Evolutionary conservation across 2,329 filamentous ascomycete genomes (phyloP).

Genomic region (Didymella segeticola): DNA sequence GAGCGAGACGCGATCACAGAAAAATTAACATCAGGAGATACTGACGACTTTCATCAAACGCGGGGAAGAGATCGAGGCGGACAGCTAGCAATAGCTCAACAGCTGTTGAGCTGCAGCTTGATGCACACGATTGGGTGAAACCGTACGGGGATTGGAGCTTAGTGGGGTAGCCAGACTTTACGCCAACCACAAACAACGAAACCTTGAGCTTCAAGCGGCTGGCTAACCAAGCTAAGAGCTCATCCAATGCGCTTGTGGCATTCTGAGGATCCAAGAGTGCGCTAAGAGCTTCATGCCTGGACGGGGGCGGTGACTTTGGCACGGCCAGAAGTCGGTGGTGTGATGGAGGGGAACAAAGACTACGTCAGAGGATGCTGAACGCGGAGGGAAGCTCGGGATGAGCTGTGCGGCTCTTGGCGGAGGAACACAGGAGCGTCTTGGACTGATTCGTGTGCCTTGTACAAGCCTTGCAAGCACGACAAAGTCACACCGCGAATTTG

Average conservation of each 20-base stretch:
- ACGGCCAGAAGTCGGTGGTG: slow-evolving; percentile 18
- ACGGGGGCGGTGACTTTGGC: slow-evolving; percentile 20
- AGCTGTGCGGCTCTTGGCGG: slow-evolving; percentile 12
- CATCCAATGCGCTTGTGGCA: slow-evolving; percentile 28
- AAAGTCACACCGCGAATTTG: neutral
- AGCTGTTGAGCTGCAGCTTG: slow-evolving; percentile 36
- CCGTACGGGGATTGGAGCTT: slow-evolving; percentile 22
- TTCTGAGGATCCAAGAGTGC: neutral
- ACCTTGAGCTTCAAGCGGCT: slow-evolving; percentile 9
- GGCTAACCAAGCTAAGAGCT: slow-evolving; percentile 17
- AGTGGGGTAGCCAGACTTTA: slow-evolving; percentile 32
- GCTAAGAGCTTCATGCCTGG: slow-evolving; percentile 19
- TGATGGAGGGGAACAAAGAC: slow-evolving; percentile 16
- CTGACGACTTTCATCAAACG: slow-evolving; percentile 16
- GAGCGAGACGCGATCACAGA: slow-evolving; percentile 7
- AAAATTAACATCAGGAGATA: slow-evolving; percentile 17
- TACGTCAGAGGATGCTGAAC: slow-evolving; percentile 21
- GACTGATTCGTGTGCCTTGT: neutral
- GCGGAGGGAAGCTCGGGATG: slow-evolving; percentile 14
- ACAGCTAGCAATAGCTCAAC: slow-evolving; percentile 21
- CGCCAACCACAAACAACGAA: slow-evolving; percentile 4
- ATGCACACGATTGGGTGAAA: slow-evolving; percentile 29
- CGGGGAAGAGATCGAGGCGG: slow-evolving; percentile 22
- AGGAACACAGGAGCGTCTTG: neutral
- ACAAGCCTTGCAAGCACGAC: slow-evolving; percentile 6